Evolutionary conservation across 257 asterid genomes (phyloP).

Genomic region (Solanum pennellii): DNA sequence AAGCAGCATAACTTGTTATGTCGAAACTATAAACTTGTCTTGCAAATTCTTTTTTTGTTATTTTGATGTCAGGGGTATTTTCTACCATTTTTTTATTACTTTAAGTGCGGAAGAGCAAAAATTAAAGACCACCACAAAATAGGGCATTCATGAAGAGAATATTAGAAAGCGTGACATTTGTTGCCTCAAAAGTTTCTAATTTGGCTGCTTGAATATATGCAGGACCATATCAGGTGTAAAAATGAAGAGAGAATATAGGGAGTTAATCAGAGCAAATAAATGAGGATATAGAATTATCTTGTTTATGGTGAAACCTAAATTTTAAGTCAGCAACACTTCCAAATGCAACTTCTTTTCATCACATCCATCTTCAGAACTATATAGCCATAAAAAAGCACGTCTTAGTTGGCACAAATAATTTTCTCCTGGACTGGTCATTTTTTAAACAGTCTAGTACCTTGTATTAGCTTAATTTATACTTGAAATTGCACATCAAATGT

Average conservation of each 20-base stretch:
- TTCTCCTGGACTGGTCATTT: neutral
- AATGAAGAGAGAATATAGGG: slow-evolving; percentile 95
- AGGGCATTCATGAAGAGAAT: neutral
- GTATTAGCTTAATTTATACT: neutral
- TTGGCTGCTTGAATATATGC: slow-evolving; percentile 11
- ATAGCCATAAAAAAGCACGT: neutral
- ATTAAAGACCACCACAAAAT: neutral
- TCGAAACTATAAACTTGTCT: neutral
- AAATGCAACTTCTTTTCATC: neutral
- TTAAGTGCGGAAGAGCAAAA: neutral
- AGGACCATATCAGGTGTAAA: slow-evolving; percentile 90
- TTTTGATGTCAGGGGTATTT: neutral
- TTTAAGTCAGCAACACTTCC: neutral
- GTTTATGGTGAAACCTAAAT: neutral
- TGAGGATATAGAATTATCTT: slow-evolving; percentile 7
- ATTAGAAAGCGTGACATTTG: neutral
- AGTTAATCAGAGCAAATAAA: slow-evolving; percentile 59
- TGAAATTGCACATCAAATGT: neutral
- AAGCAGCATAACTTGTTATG: neutral
- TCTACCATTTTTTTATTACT: too few species aligned
- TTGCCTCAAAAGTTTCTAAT: neutral
- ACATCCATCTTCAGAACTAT: neutral
- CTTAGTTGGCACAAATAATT: neutral
- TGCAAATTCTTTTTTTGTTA: neutral
- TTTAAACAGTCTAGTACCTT: neutral